Evolutionary conservation across 441 rosid species (phyloP).

Genomic region (Adansonia gregorii): DNA sequence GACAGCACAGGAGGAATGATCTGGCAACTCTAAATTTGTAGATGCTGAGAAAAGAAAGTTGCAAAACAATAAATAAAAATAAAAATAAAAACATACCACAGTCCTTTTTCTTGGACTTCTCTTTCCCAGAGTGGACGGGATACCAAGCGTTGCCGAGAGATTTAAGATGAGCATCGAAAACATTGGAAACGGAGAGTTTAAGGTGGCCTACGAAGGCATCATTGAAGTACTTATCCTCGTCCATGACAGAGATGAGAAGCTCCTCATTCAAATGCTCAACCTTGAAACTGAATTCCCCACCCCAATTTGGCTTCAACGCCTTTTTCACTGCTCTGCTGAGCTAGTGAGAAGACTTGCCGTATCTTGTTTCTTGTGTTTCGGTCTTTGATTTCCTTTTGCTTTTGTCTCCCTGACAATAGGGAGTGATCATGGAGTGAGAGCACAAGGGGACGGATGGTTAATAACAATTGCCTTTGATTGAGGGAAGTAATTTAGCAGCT

Average conservation of each 20-base stretch:
- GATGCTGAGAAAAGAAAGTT: neutral
- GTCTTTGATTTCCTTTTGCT: slow-evolving; percentile 17
- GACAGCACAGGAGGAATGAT: neutral
- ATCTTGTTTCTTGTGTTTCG: neutral
- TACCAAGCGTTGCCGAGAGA: slow-evolving; percentile 86
- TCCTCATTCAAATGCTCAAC: slow-evolving; percentile 95
- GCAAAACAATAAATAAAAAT: neutral
- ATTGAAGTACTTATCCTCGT: slow-evolving; percentile 88
- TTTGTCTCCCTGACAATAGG: slow-evolving; percentile 47
- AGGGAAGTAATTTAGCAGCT: slow-evolving; percentile 86
- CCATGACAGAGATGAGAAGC: slow-evolving; percentile 70
- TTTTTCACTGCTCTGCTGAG: slow-evolving; percentile 14
- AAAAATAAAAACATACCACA: slow-evolving; percentile 56
- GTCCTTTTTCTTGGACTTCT: slow-evolving; percentile 73
- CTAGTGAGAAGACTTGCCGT: neutral
- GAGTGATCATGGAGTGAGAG: slow-evolving; percentile 93
- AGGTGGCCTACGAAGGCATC: slow-evolving; percentile 85
- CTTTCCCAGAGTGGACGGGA: slow-evolving; percentile 71
- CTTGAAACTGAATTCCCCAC: slow-evolving; percentile 79
- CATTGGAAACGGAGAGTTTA: slow-evolving; percentile 59
- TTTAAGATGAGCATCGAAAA: slow-evolving; percentile 76
- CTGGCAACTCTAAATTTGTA: neutral
- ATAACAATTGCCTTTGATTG: slow-evolving; percentile 87
- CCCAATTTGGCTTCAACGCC: slow-evolving; percentile 84
- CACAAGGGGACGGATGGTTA: slow-evolving; percentile 97